Conservation (phyloP, 176 grass and related monocot species). For the Aegilops speltoides region DNA sequence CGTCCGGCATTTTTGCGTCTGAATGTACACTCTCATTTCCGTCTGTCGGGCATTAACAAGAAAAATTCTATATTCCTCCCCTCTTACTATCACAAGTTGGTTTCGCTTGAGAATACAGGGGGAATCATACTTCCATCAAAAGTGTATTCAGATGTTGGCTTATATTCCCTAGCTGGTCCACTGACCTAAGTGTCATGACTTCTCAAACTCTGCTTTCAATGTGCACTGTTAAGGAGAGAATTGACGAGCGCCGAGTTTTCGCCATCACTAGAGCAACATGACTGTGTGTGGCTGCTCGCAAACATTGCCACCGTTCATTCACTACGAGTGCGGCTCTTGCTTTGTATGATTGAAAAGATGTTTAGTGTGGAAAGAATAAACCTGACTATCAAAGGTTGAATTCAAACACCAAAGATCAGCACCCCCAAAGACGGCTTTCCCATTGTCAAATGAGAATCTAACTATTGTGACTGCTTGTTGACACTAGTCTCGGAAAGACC, state of each 20-base stretch:
- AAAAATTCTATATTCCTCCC: constrained; percentile 25
- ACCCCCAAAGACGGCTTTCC: not conserved
- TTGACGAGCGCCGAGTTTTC: not conserved
- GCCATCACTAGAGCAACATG: not conserved
- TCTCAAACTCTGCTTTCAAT: not conserved
- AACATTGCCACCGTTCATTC: not conserved
- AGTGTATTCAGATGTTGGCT: not conserved
- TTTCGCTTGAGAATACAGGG: constrained; percentile 13
- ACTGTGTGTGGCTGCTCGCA: not conserved
- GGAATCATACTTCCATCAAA: constrained; percentile 8
- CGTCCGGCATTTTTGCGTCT: not conserved
- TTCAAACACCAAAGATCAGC: not conserved
- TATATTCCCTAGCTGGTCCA: constrained; percentile 13
- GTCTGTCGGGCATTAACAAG: constrained; percentile 32
- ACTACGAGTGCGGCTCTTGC: not conserved
- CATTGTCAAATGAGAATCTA: not conserved
- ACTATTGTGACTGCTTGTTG: not conserved
- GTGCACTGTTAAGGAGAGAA: not conserved
- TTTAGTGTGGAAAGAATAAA: not conserved
- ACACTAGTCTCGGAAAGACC: not conserved
- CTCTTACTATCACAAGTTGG: not conserved
- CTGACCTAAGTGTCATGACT: not conserved
- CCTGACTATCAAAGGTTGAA: not conserved
- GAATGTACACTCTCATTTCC: not conserved
- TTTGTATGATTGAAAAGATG: not conserved